Conservation (phyloP, 176 grass and related monocot genomes). For the Bothriochloa decipiens region DNA sequence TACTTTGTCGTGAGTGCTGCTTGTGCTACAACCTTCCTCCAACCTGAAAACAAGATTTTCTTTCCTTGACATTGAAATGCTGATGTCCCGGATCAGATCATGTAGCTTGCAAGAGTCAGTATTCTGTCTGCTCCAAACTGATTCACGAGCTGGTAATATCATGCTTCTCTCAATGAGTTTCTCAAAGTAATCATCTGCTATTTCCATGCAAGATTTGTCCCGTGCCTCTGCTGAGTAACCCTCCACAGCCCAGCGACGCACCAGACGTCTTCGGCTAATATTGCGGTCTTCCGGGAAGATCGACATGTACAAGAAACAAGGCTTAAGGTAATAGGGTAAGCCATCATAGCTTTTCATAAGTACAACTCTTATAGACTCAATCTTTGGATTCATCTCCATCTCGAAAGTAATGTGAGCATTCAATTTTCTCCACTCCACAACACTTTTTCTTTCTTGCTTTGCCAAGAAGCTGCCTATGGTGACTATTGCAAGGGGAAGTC, state of each 20-base stretch:
- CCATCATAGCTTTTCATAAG: not conserved
- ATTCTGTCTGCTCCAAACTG: no score
- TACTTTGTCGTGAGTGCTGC: not conserved
- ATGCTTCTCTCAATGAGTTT: conserved; percentile 21
- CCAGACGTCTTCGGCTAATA: not conserved
- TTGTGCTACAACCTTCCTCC: not conserved
- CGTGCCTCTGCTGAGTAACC: conserved; percentile 4
- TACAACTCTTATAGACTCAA: not conserved
- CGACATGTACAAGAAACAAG: no score
- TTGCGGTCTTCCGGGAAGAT: not conserved
- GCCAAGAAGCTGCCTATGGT: conserved; percentile 40
- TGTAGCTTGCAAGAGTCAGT: no score
- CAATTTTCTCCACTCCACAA: conserved; percentile 4
- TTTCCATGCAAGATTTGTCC: not conserved
- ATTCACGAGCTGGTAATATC: not conserved
- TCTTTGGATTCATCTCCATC: conserved; percentile 17
- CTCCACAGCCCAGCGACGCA: conserved; percentile 41
- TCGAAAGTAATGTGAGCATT: conserved; percentile 30
- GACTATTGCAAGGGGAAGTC: not conserved
- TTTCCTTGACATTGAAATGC: no score
- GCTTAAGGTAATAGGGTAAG: no score
- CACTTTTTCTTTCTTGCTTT: not conserved
- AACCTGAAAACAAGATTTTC: conserved; percentile 23
- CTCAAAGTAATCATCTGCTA: not conserved
- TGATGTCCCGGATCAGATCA: no score